Base-by-base conservation (phyloP, 78 protist species). In the Mantamonas sphyraenae region DNA sequence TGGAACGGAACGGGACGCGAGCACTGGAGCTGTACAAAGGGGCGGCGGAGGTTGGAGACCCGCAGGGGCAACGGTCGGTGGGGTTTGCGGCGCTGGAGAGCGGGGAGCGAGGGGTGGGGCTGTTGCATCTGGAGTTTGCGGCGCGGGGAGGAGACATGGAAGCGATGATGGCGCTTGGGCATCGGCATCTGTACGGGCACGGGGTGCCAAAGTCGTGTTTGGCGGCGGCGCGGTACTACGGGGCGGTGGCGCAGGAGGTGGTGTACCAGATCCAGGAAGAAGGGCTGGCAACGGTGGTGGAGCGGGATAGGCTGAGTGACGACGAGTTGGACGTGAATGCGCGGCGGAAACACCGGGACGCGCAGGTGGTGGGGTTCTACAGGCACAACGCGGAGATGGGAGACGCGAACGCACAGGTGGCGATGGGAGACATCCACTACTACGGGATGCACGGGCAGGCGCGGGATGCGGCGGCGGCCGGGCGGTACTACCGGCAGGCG, bases 401-500 rank as follows among this genome's bases (percentile, higher is more conserved):
- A 42, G 90, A 85, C 69, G 58, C 76, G 2, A 17, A 50, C 12
- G 64, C 82, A 14, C 77, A 76, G 79, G 73, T 69, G 37, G 78
- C 84, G n/a, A 64, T 86, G 84, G 91, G 85, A 47, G 69, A 72
- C 39, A 42, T 86, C 34, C 71, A 86, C 75, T 43, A 63, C 24
- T 67, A 64, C 38, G 91, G 91, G 20, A 71, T 70, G 22, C 56
- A 63, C 7, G 78, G 70, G 1, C 40, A 72, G 0, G 58, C 51
- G 37, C 89, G 77, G 68, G 80, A 79, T 50, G 69, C 59, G 59
- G 72, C 47, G 31, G 51, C 35, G n/a, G 90, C 90, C 28, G 56
- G 62, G 12, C 59, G 53, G 26, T 79, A 73, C 65, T 84, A 66
- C 45, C 4, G 24, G 24, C 38, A 53, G 47, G 81, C 89, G 3